A percentile compares a stretch with the other conserved stretches of the same genome.
These are phyloP conservation scores for Arthrobotrys sinensis DNA, from an alignment of 2,329 filamentous ascomycete species.

Conservation along the genomic window DNA sequence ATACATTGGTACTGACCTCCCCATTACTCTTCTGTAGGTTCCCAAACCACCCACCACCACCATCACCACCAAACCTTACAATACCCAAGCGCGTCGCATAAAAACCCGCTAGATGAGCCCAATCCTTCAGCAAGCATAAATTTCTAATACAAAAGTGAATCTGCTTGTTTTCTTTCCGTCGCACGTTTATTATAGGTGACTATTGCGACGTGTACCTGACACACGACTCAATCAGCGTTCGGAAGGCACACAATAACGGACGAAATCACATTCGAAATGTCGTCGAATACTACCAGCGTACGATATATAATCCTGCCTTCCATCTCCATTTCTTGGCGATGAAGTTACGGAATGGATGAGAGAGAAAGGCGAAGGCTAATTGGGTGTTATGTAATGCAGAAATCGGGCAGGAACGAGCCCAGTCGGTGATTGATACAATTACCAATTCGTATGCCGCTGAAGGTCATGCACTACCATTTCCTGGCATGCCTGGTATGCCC, in stretches of 20 bases:
- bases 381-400: constrained; percentile 71
- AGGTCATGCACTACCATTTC: constrained; percentile 78
- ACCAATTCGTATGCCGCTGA: constrained; percentile 95
- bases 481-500: constrained; percentile 76
- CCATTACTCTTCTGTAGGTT: constrained; percentile 79
- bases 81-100: constrained; percentile 35
- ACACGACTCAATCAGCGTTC: constrained; percentile 99
- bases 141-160: constrained; percentile 58
- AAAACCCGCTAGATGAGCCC: constrained; percentile 63
- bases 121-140: constrained; percentile 58
- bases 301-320: constrained; percentile 64
- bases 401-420: constrained; percentile 98
- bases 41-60: constrained; percentile 18
- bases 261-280: constrained; percentile 98
- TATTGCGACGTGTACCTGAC: constrained; percentile 99
- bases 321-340: background rate
- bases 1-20: constrained; percentile 67
- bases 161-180: constrained; percentile 44
- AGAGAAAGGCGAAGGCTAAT: constrained; percentile 26
- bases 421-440: constrained; percentile 98
- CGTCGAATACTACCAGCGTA: constrained; percentile 97
- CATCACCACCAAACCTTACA: background rate
- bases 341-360: background rate
- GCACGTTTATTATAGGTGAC: constrained; percentile 74
- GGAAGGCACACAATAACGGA: constrained; percentile 97